phyloP scores from a whole-genome alignment of 1,284 basidiomycete genomes.

The Wallemia ichthyophaga region DNA sequence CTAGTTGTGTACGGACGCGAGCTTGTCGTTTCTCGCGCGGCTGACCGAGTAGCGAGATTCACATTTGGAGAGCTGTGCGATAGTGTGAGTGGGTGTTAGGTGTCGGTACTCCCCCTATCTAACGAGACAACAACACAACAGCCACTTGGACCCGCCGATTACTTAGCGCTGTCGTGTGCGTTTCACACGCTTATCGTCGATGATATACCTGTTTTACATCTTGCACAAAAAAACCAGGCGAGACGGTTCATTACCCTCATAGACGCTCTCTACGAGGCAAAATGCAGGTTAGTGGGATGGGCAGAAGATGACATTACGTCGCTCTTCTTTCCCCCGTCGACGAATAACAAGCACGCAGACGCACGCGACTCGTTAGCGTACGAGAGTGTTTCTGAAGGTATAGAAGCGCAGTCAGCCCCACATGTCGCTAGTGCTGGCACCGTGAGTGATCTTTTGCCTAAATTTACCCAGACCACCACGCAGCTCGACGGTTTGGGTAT shows the following conservation, averaged over 20 bases:
- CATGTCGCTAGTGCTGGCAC: not conserved
- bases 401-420: slow-evolving; percentile 1
- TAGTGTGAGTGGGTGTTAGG: slow-evolving; percentile 1
- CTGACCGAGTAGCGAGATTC: slow-evolving; percentile 11
- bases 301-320: slow-evolving; percentile 5
- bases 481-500: slow-evolving; percentile 14
- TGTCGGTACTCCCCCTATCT: too few species aligned
- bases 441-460: slow-evolving; percentile 4
- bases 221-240: slow-evolving; percentile 17
- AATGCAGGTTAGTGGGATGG: slow-evolving; percentile 8
- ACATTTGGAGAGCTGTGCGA: slow-evolving; percentile 15
- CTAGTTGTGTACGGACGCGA: not conserved
- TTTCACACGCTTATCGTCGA: slow-evolving; percentile 15
- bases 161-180: slow-evolving; percentile 12
- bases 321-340: not conserved
- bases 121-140: too few species aligned
- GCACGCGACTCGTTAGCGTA: slow-evolving; percentile 9
- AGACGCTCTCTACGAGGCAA: slow-evolving; percentile 14
- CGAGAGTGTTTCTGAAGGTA: slow-evolving; percentile 2
- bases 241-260: slow-evolving; percentile 15
- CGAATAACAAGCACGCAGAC: slow-evolving; percentile 1
- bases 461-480: slow-evolving; percentile 6
- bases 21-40: slow-evolving; percentile 6
- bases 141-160: slow-evolving; percentile 17
- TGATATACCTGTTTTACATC: slow-evolving; percentile 14